phyloP scores from a whole-genome alignment of 805 yeast species.

The Spathaspora arborariae region DNA sequence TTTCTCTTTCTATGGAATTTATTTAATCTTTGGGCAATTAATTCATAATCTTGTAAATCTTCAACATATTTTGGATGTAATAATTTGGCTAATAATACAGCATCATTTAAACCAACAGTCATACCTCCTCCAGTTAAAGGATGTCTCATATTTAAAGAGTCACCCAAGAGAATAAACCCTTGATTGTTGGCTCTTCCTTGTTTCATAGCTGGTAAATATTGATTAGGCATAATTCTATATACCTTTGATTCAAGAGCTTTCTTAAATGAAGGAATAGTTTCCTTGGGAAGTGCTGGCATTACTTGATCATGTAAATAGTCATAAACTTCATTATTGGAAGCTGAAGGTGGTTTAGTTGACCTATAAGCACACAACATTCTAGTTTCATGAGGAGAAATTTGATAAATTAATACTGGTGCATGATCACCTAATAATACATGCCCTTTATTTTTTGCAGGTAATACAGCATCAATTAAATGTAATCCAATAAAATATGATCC shows the following conservation, averaged over 20 bases:
- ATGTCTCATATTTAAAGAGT: conserved; percentile 95
- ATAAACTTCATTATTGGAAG: conserved; percentile 51
- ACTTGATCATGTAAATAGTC: conserved; percentile 59
- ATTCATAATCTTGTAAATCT: conserved; percentile 54
- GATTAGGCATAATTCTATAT: conserved; percentile 89
- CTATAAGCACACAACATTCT: conserved; percentile 87
- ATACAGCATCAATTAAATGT: conserved; percentile 65
- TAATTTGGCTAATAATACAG: conserved; percentile 60
- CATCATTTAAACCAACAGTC: conserved; percentile 95
- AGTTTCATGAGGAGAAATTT: conserved; percentile 77
- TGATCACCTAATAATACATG: conserved; percentile 86
- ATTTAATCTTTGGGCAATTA: conserved; percentile 52
- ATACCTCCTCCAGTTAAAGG: conserved; percentile 99
- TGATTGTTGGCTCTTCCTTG: conserved; percentile 50
- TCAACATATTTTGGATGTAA: conserved; percentile 52
- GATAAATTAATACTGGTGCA: conserved; percentile 86
- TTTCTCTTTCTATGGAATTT: conserved; percentile 79
- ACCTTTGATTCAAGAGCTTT: conserved; percentile 53
- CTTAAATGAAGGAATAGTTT: conserved; percentile 62
- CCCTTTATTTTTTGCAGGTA: conserved; percentile 76
- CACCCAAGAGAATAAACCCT: conserved; percentile 85
- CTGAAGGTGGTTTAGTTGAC: conserved; percentile 68
- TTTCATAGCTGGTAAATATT: conserved; percentile 73
- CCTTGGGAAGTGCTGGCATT: conserved; percentile 63
- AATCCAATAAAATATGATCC: conserved; percentile 88